Percentiles rank a stretch among this genome's conserved stretches.
These are phyloP conservation scores for Populus davidiana DNA, from an alignment of 345 rosid genomes.

Conservation along the genomic window DNA sequence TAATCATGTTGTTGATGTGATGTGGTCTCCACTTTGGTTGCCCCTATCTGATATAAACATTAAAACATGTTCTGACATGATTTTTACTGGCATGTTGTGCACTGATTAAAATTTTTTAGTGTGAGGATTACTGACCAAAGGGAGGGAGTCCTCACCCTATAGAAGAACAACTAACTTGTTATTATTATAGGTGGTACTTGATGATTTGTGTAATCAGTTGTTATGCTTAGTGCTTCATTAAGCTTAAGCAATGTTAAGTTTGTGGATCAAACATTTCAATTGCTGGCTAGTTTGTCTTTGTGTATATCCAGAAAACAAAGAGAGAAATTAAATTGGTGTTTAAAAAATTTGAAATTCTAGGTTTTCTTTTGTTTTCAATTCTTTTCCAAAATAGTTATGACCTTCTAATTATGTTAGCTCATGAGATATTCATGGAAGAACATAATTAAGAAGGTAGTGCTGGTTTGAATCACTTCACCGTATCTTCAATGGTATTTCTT, in stretches of 20 bases:
- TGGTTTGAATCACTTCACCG: slow-evolving; percentile 2
- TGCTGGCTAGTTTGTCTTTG: not conserved
- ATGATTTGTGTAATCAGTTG: not conserved
- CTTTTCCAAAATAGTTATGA: not conserved
- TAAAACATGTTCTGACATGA: not conserved
- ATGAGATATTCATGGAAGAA: not conserved
- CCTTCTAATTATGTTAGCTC: not conserved
- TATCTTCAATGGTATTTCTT: slow-evolving; percentile 23
- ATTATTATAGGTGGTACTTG: not conserved
- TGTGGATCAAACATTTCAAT: not conserved
- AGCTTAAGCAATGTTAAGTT: not conserved
- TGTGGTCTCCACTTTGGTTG: not conserved
- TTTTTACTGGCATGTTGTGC: not conserved
- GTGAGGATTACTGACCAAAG: not conserved
- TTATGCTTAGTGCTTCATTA: not conserved
- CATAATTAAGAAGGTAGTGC: not conserved
- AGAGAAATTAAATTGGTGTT: not conserved
- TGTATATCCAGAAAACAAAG: not conserved
- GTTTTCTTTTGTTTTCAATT: not conserved
- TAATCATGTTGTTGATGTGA: not conserved
- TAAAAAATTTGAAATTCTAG: not conserved
- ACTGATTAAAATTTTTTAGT: not conserved
- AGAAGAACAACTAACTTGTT: not conserved
- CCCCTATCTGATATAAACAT: not conserved
- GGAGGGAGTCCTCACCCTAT: not conserved